Evolutionary conservation across 2,329 filamentous ascomycete species (phyloP), one percentile per base, ranked within the genome.

Genomic region (Chalaropsis thielavioides): DNA sequence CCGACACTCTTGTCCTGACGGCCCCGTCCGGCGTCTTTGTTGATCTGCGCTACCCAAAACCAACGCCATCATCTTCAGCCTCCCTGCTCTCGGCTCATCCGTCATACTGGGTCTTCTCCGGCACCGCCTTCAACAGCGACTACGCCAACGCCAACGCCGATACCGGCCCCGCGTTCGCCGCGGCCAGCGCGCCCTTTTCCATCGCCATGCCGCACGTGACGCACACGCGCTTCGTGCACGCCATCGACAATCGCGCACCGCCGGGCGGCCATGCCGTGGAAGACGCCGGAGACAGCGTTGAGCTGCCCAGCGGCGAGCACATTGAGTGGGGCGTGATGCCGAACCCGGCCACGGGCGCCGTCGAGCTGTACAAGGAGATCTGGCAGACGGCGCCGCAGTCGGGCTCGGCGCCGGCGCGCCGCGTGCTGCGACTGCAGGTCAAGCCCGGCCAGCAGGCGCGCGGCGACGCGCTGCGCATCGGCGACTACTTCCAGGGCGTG

Each of bases 341-440:
- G 11, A 84, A 87, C 68, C 83, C 83, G 0, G 75, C 73, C 0
- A 83, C 81, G 1, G 80, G 80, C 0, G 51, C 70, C 0, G 72
- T 78, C 46, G 78, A 78, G 10, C 73, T 74, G 0, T 90, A 91
- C 69, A 85, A 89, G 71, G 87, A 90, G 72, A 71, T 87, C 1
- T 89, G 86, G 86, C 40, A 43, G 19, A 24, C 49, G 3, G 64
- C 54, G 22, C 31, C 27, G 35, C 61, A 63, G 31, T n/a, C n/a
- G n/a, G 19, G 17, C 13, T 15, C 31, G 17, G 31, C 49, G 31
- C 24, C 44, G 44, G 24, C 31, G n/a, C 31, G 15, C n/a, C 24
- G n/a, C 11, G 40, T 56, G 43, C 24, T 64, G 5, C 54, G 54
- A 2, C 38, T 64, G 8, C 41, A 27, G 15, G 51, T 35, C 27